Evolutionary conservation across 495 filamentous ascomycete species (phyloP).

Genomic region (Hypoxylon rickii): DNA sequence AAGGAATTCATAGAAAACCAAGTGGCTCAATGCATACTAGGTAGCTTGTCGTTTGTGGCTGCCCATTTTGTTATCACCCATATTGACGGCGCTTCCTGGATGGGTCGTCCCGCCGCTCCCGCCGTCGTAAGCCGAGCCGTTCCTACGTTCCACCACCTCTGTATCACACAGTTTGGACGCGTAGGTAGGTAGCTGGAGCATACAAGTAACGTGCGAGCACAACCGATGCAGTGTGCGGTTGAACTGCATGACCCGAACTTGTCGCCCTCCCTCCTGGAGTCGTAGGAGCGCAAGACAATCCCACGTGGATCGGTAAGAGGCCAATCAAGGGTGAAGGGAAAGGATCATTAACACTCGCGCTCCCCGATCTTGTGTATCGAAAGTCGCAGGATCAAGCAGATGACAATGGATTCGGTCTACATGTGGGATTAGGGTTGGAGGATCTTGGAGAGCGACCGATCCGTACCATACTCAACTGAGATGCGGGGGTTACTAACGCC

Average conservation of each 20-base stretch:
- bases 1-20: neutral
- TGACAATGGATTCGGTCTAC: constrained; percentile 23
- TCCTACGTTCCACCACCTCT: constrained; percentile 14
- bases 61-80: constrained; percentile 8
- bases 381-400: constrained; percentile 27
- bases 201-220: constrained; percentile 14
- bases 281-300: constrained; percentile 28
- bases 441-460: constrained; percentile 16
- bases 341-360: constrained; percentile 9
- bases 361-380: constrained; percentile 19
- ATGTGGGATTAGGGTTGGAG: constrained; percentile 19
- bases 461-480: constrained; percentile 12
- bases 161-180: constrained; percentile 16
- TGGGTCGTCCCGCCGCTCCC: constrained; percentile 19
- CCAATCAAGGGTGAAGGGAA: constrained; percentile 19
- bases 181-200: neutral
- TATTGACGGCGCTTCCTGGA: constrained; percentile 7
- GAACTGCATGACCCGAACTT: constrained; percentile 7
- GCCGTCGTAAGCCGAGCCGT: constrained; percentile 13
- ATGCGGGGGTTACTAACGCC: constrained; percentile 14
- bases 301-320: constrained; percentile 24
- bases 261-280: constrained; percentile 7
- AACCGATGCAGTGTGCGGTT: constrained; percentile 10
- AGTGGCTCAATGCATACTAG: no score
- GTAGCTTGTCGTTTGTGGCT: neutral